phyloP scores from a whole-genome alignment of 1,284 basidiomycete species.

The Pseudozyma flocculosa region DNA sequence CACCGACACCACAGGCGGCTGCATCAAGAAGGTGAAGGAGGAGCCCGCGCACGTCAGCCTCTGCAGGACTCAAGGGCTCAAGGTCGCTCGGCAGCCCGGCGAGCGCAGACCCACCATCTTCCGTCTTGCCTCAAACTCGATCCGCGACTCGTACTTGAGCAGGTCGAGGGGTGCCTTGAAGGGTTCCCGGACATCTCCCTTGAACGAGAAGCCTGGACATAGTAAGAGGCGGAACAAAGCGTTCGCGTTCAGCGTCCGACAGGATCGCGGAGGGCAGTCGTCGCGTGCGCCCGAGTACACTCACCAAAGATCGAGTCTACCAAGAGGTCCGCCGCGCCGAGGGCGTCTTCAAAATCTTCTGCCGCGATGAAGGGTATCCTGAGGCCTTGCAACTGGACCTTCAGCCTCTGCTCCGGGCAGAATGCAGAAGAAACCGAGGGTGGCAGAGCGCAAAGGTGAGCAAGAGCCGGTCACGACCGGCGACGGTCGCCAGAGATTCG shows the following conservation, averaged over 20 bases:
- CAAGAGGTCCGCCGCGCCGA: conserved; percentile 72
- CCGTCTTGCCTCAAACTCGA: conserved; percentile 45
- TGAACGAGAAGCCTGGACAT: conserved; percentile 85
- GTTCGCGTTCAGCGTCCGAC: conserved; percentile 28
- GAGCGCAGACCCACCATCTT: conserved; percentile 11
- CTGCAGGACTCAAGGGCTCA: too few species aligned
- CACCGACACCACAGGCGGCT: conserved; percentile 61
- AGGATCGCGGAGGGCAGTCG: neutral
- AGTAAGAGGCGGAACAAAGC: too few species aligned
- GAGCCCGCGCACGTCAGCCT: neutral
- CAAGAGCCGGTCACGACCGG: too few species aligned
- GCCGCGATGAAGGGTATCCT: conserved; percentile 65
- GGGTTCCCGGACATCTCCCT: conserved; percentile 72
- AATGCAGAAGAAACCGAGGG: conserved; percentile 44
- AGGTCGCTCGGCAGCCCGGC: too few species aligned
- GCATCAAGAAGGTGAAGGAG: neutral
- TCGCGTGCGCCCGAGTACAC: neutral
- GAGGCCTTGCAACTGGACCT: conserved; percentile 84
- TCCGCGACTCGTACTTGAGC: conserved; percentile 60
- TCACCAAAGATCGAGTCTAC: conserved; percentile 86
- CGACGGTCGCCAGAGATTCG: too few species aligned
- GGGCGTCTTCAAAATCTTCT: conserved; percentile 63
- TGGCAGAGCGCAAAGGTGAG: neutral
- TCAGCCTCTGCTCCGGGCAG: conserved; percentile 64
- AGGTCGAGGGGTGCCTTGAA: conserved; percentile 76